These are phyloP conservation scores for Thelonectria olida DNA, from an alignment of 2,329 filamentous ascomycete genomes.

Conservation along the genomic window DNA sequence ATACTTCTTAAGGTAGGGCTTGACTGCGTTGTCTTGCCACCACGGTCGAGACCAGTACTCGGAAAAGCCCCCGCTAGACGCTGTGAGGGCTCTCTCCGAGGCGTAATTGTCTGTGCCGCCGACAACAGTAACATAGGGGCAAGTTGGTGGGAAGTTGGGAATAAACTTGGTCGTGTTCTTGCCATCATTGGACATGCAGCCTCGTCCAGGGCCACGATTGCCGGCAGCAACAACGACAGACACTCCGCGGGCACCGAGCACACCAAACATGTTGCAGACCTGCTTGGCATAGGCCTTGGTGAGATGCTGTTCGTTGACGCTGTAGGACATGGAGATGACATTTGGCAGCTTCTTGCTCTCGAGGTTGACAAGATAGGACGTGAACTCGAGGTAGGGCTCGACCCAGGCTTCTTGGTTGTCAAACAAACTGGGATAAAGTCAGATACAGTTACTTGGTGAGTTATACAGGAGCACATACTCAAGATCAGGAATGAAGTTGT, in stretches of 20 bases:
- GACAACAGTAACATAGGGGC: conserved; percentile 71
- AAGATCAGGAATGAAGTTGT: conserved; percentile 44
- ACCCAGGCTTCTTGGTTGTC: conserved; percentile 54
- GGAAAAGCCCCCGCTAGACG: conserved; percentile 63
- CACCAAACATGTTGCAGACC: conserved; percentile 66
- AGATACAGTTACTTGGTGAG: neutral
- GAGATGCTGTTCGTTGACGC: conserved; percentile 72
- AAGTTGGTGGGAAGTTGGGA: conserved; percentile 48
- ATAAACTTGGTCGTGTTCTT: conserved; percentile 45
- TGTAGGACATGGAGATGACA: conserved; percentile 76
- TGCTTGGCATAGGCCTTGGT: conserved; percentile 64
- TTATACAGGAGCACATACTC: conserved; percentile 42
- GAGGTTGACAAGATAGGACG: conserved; percentile 66
- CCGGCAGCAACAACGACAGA: conserved; percentile 73
- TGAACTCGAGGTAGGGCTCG: conserved; percentile 73
- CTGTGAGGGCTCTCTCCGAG: conserved; percentile 63
- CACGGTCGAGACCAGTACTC: conserved; percentile 54
- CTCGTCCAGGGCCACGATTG: conserved; percentile 55
- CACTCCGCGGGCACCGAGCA: conserved; percentile 72
- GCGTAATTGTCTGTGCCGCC: conserved; percentile 62
- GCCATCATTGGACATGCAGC: conserved; percentile 50
- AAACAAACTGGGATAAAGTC: conserved; percentile 14
- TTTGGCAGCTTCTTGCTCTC: conserved; percentile 65
- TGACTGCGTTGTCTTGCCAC: conserved; percentile 58
- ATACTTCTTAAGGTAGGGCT: conserved; percentile 52